Conservation (phyloP, 2,329 filamentous ascomycete species). For the Fusarium nygamai region DNA sequence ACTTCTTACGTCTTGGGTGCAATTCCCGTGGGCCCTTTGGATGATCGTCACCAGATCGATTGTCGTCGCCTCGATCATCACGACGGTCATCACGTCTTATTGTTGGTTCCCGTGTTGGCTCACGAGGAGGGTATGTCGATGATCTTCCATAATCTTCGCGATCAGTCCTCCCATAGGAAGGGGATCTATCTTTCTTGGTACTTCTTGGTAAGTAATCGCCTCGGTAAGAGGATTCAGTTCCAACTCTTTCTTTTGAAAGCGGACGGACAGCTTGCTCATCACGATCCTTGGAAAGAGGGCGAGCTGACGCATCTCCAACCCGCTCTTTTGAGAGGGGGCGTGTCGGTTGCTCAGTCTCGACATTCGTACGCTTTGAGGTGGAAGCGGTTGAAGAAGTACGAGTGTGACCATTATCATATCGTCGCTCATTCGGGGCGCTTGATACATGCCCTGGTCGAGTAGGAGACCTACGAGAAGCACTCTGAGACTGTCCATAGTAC, state of each 20-base stretch:
- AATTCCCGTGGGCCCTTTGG: constrained; percentile 44
- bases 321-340: constrained; percentile 49
- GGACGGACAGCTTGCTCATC: constrained; percentile 41
- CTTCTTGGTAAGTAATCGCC: constrained; percentile 43
- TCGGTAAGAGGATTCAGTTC: constrained; percentile 32
- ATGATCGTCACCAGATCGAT: constrained; percentile 54
- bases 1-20: constrained; percentile 47
- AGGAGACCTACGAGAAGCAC: constrained; percentile 37
- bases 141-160: constrained; percentile 30
- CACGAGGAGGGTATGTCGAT: constrained; percentile 23
- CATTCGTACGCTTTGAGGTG: constrained; percentile 41
- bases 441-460: constrained; percentile 45
- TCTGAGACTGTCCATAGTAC: constrained; percentile 45
- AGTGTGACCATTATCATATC: constrained; percentile 38
- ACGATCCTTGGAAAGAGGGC: constrained; percentile 48
- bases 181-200: constrained; percentile 47
- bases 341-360: constrained; percentile 41
- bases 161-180: constrained; percentile 39
- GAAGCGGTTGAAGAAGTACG: constrained; percentile 43
- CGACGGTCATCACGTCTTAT: constrained; percentile 32
- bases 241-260: constrained; percentile 46
- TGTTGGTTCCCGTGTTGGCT: constrained; percentile 20
- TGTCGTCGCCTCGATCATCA: constrained; percentile 45
- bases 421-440: constrained; percentile 43
- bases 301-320: constrained; percentile 33